phyloP scores from a whole-genome alignment of 768 basidiomycete species.

The Kondoa malvinella region DNA sequence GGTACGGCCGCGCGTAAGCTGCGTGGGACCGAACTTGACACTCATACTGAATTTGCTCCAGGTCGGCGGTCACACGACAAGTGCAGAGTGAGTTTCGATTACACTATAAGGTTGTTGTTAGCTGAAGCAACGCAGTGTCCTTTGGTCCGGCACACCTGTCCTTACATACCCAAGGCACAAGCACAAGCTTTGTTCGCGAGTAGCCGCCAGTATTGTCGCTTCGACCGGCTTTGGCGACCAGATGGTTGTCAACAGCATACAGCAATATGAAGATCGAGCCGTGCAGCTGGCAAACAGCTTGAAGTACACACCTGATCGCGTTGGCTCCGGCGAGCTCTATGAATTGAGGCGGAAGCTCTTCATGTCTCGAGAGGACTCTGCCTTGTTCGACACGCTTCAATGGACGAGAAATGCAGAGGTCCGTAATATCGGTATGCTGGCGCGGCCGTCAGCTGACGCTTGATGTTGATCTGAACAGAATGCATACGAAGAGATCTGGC shows the following conservation, averaged over 20 bases:
- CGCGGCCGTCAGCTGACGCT: background rate
- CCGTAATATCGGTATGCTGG: background rate
- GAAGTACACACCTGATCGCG: constrained; percentile 22
- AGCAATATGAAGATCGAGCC: constrained; percentile 39
- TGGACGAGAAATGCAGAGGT: constrained; percentile 41
- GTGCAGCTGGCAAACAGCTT: constrained; percentile 34
- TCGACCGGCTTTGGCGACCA: constrained; percentile 40
- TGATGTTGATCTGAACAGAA: background rate
- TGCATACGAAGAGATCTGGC: constrained; percentile 37
- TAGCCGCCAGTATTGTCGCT: constrained; percentile 38
- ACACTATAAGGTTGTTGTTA: background rate
- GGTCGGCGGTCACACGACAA: constrained; percentile 43
- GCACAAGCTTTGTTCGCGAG: constrained; percentile 41
- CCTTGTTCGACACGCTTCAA: constrained; percentile 39
- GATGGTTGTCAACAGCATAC: constrained; percentile 37
- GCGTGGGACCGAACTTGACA: background rate
- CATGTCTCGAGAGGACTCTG: constrained; percentile 35
- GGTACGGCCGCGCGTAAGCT: constrained; percentile 28
- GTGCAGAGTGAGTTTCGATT: constrained; percentile 36
- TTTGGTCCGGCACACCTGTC: constrained; percentile 42
- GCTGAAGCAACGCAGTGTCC: constrained; percentile 31
- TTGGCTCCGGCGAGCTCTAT: constrained; percentile 33
- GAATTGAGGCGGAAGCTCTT: constrained; percentile 37
- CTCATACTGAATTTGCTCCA: constrained; percentile 19
- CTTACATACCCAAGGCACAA: constrained; percentile 37